These are phyloP conservation scores for Cyberlindnera mycetangii DNA, from an alignment of 805 yeast species.

Conservation along the genomic window DNA sequence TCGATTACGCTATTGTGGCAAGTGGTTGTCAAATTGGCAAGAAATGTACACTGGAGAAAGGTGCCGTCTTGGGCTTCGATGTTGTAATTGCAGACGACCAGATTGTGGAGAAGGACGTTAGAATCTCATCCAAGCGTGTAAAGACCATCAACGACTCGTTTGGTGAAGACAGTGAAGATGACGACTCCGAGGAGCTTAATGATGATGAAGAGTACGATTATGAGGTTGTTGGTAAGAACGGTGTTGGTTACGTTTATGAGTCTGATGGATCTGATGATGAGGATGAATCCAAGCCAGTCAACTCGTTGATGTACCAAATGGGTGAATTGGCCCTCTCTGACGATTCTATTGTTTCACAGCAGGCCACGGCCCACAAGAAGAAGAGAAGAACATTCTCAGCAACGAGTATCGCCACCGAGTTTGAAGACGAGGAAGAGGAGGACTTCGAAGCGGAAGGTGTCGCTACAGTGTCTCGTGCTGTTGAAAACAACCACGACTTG, in stretches of 20 bases:
- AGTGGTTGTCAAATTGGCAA: slow-evolving; percentile 52
- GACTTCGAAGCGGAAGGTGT: slow-evolving; percentile 87
- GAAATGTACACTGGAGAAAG: slow-evolving; percentile 55
- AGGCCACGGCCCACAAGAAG: slow-evolving; percentile 34
- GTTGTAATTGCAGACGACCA: slow-evolving; percentile 61
- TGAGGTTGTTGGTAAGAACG: slow-evolving; percentile 26
- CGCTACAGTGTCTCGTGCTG: slow-evolving; percentile 88
- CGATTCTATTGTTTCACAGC: slow-evolving; percentile 54
- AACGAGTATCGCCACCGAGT: slow-evolving; percentile 44
- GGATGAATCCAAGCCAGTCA: slow-evolving; percentile 29
- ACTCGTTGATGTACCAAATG: slow-evolving; percentile 42
- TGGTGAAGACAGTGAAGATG: slow-evolving; percentile 27
- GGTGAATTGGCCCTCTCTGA: slow-evolving; percentile 52
- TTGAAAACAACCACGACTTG: slow-evolving; percentile 87
- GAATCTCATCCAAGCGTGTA: slow-evolving; percentile 50
- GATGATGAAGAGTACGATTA: slow-evolving; percentile 19
- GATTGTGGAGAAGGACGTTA: slow-evolving; percentile 45
- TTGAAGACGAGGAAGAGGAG: slow-evolving; percentile 69
- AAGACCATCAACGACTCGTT: slow-evolving; percentile 14
- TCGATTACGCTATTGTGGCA: slow-evolving; percentile 72
- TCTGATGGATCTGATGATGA: slow-evolving; percentile 33
- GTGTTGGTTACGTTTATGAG: slow-evolving; percentile 36
- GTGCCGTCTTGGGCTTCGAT: slow-evolving; percentile 74
- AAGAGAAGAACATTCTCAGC: slow-evolving; percentile 43
- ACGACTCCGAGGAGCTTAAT: slow-evolving; percentile 8